Percentiles rank a stretch among this genome's conserved stretches.
Conservation (phyloP, 106 monocot genomes). For the Alisma plantagoaquatica region DNA sequence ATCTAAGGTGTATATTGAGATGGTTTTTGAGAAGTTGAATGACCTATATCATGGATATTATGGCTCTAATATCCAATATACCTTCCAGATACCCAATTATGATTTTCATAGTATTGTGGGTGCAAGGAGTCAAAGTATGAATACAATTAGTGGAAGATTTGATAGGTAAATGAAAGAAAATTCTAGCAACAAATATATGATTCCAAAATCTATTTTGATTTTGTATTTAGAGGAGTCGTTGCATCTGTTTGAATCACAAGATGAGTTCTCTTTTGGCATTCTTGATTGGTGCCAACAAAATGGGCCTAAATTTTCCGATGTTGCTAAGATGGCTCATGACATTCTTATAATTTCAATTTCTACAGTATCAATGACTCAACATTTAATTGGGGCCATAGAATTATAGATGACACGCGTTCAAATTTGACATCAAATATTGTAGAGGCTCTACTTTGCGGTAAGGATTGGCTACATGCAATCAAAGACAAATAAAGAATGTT, state of each 20-base stretch:
- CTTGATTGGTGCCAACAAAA: not conserved
- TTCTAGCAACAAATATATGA: too few relatives aligned
- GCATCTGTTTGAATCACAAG: not conserved
- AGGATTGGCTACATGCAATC: not conserved
- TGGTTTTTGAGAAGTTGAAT: not conserved
- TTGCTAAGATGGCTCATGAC: not conserved
- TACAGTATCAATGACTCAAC: not conserved
- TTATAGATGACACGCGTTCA: not conserved
- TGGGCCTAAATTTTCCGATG: not conserved
- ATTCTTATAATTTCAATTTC: not conserved
- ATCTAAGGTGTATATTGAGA: too few relatives aligned
- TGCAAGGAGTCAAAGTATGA: not conserved
- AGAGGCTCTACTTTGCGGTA: not conserved
- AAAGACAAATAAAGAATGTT: not conserved
- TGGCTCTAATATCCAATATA: too few relatives aligned
- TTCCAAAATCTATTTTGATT: not conserved
- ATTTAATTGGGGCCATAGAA: not conserved
- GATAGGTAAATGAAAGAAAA: not conserved
- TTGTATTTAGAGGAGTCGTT: not conserved
- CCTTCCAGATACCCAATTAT: too few relatives aligned
- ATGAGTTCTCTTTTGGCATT: not conserved
- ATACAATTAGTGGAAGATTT: not conserved
- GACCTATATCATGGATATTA: not conserved
- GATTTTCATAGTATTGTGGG: not conserved
- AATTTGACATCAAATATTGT: not conserved